These are phyloP conservation scores for Spongispora temasekensis DNA, from an alignment of 1,284 basidiomycete genomes.

Conservation along the genomic window DNA sequence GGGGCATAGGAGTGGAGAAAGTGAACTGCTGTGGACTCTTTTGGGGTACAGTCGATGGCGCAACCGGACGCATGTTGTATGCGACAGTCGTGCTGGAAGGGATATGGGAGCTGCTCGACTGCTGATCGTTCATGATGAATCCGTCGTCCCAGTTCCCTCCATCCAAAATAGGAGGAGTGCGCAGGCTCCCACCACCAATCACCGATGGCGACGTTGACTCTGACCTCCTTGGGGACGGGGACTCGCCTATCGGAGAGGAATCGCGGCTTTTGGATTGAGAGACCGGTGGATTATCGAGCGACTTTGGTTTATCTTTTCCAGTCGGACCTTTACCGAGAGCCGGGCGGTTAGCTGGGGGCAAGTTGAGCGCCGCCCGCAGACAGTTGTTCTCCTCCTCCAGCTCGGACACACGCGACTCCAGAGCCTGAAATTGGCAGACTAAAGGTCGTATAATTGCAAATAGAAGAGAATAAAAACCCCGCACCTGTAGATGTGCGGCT, in stretches of 20 bases:
- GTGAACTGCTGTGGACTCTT: constrained; percentile 39
- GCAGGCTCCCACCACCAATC: constrained; percentile 32
- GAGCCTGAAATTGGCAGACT: constrained; percentile 52
- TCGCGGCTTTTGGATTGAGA: constrained; percentile 39
- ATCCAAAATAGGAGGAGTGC: constrained; percentile 48
- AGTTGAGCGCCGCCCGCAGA: constrained; percentile 72
- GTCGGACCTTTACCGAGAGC: constrained; percentile 80
- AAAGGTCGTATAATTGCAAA: constrained; percentile 43
- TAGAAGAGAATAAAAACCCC: constrained; percentile 38
- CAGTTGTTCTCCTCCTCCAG: constrained; percentile 84
- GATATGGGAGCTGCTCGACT: constrained; percentile 37
- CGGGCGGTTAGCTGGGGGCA: constrained; percentile 74
- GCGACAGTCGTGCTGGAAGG: constrained; percentile 42
- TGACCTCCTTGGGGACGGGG: constrained; percentile 43
- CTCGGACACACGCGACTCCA: constrained; percentile 81
- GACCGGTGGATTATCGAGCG: constrained; percentile 33
- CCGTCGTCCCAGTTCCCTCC: constrained; percentile 57
- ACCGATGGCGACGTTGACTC: constrained; percentile 39
- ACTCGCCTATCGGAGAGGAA: constrained; percentile 47
- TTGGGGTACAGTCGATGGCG: constrained; percentile 32
- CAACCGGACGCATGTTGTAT: constrained; percentile 41
- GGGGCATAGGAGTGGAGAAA: constrained; percentile 34
- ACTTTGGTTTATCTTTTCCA: constrained; percentile 75
- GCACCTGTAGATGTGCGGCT: constrained; percentile 83
- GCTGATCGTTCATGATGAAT: constrained; percentile 54